phyloP scores from a whole-genome alignment of 768 basidiomycete species.

The Epithele typhae region DNA sequence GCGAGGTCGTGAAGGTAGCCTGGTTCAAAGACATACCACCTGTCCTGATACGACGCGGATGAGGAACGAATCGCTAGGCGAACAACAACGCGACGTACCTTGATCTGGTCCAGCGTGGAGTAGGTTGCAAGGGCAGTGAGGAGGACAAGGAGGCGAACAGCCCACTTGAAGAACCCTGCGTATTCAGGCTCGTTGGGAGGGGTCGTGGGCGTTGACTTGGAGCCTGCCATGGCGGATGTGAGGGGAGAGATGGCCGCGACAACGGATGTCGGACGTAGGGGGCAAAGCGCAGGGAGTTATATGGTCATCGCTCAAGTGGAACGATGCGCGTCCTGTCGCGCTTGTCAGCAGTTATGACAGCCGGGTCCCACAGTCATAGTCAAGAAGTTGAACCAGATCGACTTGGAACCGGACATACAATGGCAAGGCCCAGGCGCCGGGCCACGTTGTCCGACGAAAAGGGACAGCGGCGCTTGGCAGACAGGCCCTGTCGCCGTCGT shows the following conservation, averaged over 20 bases:
- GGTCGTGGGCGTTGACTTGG: too few relatives aligned
- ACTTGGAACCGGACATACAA: too few relatives aligned
- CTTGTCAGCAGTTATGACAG: constrained; percentile 7
- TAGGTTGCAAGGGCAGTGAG: too few relatives aligned
- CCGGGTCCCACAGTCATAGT: constrained; percentile 1
- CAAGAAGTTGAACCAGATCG: background rate
- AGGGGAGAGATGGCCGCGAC: background rate
- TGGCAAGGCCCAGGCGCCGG: background rate
- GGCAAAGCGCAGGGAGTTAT: too few relatives aligned
- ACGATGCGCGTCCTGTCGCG: constrained; percentile 6
- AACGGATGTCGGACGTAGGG: too few relatives aligned
- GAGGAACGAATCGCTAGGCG: background rate
- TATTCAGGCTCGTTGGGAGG: too few relatives aligned
- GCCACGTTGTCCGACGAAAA: constrained; percentile 13
- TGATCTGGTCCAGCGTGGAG: constrained; percentile 58
- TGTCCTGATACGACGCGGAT: constrained; percentile 43
- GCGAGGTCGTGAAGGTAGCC: constrained; percentile 67
- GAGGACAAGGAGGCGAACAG: too few relatives aligned
- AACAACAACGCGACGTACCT: constrained; percentile 35
- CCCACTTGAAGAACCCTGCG: too few relatives aligned
- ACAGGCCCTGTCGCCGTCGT: constrained; percentile 8
- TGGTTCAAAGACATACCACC: constrained; percentile 87
- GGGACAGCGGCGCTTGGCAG: constrained; percentile 7
- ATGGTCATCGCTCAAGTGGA: background rate
- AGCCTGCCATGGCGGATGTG: too few relatives aligned